Percentiles rank a stretch among this genome's conserved stretches.
Evolutionary conservation across 192 early-diverging fungal genomes (phyloP).

Genomic region (Allomyces macrogynus): DNA sequence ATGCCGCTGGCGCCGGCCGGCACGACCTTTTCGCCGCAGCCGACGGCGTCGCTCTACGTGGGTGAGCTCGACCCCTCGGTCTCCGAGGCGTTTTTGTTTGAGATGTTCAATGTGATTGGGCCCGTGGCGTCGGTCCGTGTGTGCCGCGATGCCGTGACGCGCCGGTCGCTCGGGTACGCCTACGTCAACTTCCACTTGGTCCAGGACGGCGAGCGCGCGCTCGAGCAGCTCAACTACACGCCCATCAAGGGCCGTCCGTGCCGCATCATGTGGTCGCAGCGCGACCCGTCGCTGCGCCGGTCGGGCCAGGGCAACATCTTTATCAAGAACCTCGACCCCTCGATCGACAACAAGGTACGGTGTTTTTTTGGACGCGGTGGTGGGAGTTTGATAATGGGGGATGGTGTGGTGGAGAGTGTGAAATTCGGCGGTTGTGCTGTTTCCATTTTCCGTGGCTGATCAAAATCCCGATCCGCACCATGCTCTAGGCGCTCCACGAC

Average conservation of each 20-base stretch:
- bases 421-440: no score
- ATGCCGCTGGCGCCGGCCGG: slow-evolving; percentile 7
- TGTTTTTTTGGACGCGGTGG: no score
- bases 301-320: slow-evolving; percentile 91
- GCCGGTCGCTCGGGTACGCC: slow-evolving; percentile 86
- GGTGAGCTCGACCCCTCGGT: slow-evolving; percentile 92
- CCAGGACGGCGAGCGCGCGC: slow-evolving; percentile 71
- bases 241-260: slow-evolving; percentile 82
- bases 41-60: slow-evolving; percentile 75
- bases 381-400: no score
- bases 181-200: slow-evolving; percentile 97
- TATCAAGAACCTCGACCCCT: slow-evolving; percentile 95
- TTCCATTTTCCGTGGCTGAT: no score
- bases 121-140: slow-evolving; percentile 94
- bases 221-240: slow-evolving; percentile 90
- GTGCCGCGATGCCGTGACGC: slow-evolving; percentile 91
- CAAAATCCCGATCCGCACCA: no score
- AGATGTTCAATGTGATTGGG: slow-evolving; percentile 88
- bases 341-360: slow-evolving; percentile 80
- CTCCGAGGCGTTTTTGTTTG: slow-evolving; percentile 91
- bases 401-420: no score
- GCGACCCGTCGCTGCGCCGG: slow-evolving; percentile 85
- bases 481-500: slow-evolving; percentile 63
- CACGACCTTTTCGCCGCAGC: slow-evolving; percentile 21
- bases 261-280: slow-evolving; percentile 99